Evolutionary conservation across 2,329 filamentous ascomycete species (phyloP).

Genomic region (Epichloe sp.): DNA sequence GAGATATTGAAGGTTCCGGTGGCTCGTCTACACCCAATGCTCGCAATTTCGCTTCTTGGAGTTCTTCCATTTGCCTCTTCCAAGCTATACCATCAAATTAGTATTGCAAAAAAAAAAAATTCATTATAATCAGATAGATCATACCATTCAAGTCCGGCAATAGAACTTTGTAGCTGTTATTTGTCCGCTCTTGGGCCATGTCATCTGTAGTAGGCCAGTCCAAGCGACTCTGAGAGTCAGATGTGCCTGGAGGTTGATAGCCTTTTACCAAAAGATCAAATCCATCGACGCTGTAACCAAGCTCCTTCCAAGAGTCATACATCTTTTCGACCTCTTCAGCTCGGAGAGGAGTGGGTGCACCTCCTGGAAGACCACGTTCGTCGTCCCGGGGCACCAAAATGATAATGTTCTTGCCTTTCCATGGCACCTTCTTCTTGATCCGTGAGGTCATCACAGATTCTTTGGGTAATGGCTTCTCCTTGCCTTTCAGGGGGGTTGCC

Average conservation of each 20-base stretch:
- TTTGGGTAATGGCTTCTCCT: conserved; percentile 24
- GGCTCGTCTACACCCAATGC: conserved; percentile 75
- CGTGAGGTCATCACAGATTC: conserved; percentile 36
- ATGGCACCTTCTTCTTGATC: conserved; percentile 57
- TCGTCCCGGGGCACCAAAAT: conserved; percentile 58
- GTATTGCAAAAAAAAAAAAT: neutral
- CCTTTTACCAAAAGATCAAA: conserved; percentile 50
- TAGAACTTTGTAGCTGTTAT: conserved; percentile 44
- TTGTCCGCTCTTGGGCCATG: conserved; percentile 39
- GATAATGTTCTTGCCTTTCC: conserved; percentile 63
- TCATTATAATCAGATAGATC: conserved; percentile 8
- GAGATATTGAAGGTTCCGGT: conserved; percentile 50
- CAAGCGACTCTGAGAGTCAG: conserved; percentile 49
- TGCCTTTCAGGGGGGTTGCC: conserved; percentile 21
- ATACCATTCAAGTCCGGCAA: conserved; percentile 56
- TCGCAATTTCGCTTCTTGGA: conserved; percentile 84
- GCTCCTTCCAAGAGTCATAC: conserved; percentile 51
- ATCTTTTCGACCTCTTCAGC: conserved; percentile 45
- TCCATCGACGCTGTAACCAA: conserved; percentile 55
- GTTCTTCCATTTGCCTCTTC: conserved; percentile 66
- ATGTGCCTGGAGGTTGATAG: conserved; percentile 22
- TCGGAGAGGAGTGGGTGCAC: conserved; percentile 39
- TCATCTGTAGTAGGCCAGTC: conserved; percentile 55
- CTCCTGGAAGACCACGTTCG: conserved; percentile 45
- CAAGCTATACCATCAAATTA: conserved; percentile 29